Conservation (phyloP, 495 filamentous ascomycete genomes). For the Podospora tetraspora region DNA sequence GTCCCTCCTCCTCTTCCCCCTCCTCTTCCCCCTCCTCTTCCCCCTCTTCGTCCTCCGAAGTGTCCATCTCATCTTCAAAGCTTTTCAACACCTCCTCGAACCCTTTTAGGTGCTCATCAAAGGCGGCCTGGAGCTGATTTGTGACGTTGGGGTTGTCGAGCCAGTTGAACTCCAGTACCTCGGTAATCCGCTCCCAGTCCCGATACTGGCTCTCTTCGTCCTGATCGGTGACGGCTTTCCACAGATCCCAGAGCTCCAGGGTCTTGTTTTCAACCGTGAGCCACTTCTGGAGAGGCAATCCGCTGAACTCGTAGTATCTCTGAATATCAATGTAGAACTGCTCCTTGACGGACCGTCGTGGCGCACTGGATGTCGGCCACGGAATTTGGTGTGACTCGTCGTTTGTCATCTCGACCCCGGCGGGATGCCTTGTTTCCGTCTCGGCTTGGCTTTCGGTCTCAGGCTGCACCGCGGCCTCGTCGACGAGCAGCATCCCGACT, state of each 20-base stretch:
- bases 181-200: constrained; percentile 37
- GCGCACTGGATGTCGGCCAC: neutral
- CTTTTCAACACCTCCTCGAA: constrained; percentile 29
- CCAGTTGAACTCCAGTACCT: constrained; percentile 37
- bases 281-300: constrained; percentile 14
- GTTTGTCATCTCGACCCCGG: neutral
- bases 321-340: constrained; percentile 30
- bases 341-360: neutral
- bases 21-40: constrained; percentile 8
- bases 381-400: neutral
- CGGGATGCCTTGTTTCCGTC: neutral
- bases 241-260: constrained; percentile 35
- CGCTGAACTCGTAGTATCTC: constrained; percentile 13
- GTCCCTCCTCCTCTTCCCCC: constrained; percentile 3
- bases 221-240: constrained; percentile 29
- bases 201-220: constrained; percentile 20
- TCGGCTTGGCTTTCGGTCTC: neutral
- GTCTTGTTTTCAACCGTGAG: constrained; percentile 21
- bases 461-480: neutral
- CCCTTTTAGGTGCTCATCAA: constrained; percentile 27
- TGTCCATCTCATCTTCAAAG: constrained; percentile 11
- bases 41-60: constrained; percentile 3
- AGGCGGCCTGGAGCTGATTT: constrained; percentile 32
- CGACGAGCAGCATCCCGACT: neutral
- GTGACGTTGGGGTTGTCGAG: constrained; percentile 27